These are phyloP conservation scores for Oxyria digyna DNA, from an alignment of 148 eudicot genomes.

Conservation along the genomic window DNA sequence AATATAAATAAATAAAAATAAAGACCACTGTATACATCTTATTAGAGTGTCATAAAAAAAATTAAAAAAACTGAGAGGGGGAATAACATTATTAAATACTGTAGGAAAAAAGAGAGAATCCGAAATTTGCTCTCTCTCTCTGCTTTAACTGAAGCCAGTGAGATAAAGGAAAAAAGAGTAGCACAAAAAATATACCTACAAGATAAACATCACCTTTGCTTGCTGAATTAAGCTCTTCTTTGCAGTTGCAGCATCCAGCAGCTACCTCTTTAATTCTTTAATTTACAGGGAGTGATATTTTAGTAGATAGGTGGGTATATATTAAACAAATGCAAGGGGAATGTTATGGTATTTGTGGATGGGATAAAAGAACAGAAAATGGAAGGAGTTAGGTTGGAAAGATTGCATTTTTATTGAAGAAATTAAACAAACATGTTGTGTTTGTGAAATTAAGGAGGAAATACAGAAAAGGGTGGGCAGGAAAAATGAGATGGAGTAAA, in stretches of 20 bases:
- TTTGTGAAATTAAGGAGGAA: background rate
- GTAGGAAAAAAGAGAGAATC: slow-evolving; percentile 17
- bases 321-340: background rate
- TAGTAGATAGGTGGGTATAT: background rate
- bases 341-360: background rate
- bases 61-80: no score
- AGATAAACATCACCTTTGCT: slow-evolving; percentile 3
- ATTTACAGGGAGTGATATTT: no score
- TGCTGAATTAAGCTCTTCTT: background rate
- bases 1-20: background rate
- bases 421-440: background rate
- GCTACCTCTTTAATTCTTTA: background rate
- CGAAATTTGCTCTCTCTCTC: slow-evolving; percentile 27
- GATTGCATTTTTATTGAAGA: background rate
- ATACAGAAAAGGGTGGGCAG: background rate
- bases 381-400: background rate
- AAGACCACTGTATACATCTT: background rate
- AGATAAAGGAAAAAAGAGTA: slow-evolving; percentile 37
- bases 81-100: background rate
- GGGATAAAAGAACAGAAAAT: background rate
- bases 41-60: no score
- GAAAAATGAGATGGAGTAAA: background rate
- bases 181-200: slow-evolving; percentile 5
- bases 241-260: background rate
- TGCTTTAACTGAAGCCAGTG: slow-evolving; percentile 55